Conservation (phyloP, 257 asterid genomes). For the Penstemon davidsonii region DNA sequence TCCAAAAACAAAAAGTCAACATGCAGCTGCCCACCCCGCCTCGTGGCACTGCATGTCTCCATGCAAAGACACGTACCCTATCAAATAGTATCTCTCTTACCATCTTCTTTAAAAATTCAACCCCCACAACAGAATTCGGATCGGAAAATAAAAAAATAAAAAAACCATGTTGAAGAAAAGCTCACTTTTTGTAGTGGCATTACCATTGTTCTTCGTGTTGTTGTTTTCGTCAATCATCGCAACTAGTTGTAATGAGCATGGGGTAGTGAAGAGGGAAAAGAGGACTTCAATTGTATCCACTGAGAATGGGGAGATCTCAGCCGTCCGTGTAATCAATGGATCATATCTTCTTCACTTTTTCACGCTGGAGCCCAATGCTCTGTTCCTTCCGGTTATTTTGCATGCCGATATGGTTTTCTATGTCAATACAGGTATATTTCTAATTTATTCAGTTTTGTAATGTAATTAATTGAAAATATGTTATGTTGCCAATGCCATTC, state of each 20-base stretch:
- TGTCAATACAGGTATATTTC: constrained; percentile 66
- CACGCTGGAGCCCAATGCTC: constrained; percentile 77
- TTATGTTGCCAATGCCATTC: no score
- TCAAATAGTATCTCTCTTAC: background rate
- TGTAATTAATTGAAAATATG: no score
- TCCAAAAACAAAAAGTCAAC: background rate
- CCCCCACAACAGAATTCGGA: background rate
- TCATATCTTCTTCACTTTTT: constrained; percentile 67
- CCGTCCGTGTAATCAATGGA: constrained; percentile 43
- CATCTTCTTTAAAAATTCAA: background rate
- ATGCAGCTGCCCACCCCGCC: constrained; percentile 21
- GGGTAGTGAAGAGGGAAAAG: constrained; percentile 43
- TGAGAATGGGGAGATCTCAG: constrained; percentile 66
- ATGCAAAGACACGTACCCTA: constrained; percentile 72
- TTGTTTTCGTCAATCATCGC: constrained; percentile 5
- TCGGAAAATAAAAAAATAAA: background rate
- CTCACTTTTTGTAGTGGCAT: background rate
- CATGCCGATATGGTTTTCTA: constrained; percentile 83
- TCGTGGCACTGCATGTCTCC: constrained; percentile 51
- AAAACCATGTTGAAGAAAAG: background rate
- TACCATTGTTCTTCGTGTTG: background rate
- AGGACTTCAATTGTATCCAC: constrained; percentile 41
- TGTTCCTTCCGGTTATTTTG: constrained; percentile 72
- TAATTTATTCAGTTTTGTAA: background rate
- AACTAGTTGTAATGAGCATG: background rate